These are phyloP conservation scores for Brassica hybrid DNA, from an alignment of 441 rosid species.

Conservation along the genomic window DNA sequence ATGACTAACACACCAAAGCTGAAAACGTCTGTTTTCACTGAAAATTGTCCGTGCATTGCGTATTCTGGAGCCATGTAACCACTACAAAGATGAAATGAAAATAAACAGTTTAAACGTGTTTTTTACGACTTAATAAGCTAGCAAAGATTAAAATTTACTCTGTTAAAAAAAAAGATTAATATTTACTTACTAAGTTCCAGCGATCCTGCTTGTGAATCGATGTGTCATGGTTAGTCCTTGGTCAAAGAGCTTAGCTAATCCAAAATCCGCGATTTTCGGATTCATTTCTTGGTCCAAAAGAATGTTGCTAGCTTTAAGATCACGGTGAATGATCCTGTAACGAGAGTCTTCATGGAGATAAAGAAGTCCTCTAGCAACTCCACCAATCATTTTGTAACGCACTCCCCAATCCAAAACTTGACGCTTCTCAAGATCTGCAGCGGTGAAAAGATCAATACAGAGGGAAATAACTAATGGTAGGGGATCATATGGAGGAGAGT, in stretches of 20 bases:
- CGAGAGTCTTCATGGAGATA: constrained; percentile 95
- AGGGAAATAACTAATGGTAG: not conserved
- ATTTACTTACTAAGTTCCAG: constrained; percentile 40
- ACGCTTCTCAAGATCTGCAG: constrained; percentile 60
- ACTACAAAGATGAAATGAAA: constrained; percentile 28
- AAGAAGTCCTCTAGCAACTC: constrained; percentile 86
- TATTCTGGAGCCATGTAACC: constrained; percentile 66
- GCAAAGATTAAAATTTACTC: not conserved
- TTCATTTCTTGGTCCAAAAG: constrained; percentile 82
- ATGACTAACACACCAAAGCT: constrained; percentile 57
- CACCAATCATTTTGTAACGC: constrained; percentile 71
- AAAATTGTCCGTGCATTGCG: constrained; percentile 53
- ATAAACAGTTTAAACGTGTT: not conserved
- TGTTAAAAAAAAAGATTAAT: too few relatives aligned
- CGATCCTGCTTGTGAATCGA: constrained; percentile 39
- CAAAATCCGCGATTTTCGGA: constrained; percentile 91
- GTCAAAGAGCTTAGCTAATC: constrained; percentile 66
- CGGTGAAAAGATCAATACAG: not conserved
- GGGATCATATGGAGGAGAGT: not conserved
- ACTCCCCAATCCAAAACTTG: constrained; percentile 62
- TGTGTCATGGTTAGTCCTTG: constrained; percentile 32
- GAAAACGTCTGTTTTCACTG: constrained; percentile 50
- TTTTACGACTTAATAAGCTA: not conserved
- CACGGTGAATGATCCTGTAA: constrained; percentile 82
- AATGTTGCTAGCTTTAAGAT: constrained; percentile 89